Percentiles rank a stretch among this genome's conserved stretches.
Evolutionary conservation across 2,329 filamentous ascomycete genomes (phyloP).

Genomic region (Claviceps fusiformis): DNA sequence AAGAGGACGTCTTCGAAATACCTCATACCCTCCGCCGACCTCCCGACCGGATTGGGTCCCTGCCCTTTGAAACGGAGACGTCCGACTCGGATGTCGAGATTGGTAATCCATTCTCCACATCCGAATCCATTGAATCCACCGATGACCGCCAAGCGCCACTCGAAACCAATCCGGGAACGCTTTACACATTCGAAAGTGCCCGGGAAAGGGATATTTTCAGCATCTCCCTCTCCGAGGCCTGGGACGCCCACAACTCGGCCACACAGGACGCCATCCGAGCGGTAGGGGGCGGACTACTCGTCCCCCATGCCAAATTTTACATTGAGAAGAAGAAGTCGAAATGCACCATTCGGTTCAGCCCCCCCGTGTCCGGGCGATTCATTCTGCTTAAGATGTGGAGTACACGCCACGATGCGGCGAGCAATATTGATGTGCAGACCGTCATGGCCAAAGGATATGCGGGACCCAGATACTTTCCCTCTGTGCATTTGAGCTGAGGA

Average conservation of each 20-base stretch:
- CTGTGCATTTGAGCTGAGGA: constrained; percentile 42
- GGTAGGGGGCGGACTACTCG: constrained; percentile 47
- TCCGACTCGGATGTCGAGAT: constrained; percentile 20
- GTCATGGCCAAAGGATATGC: constrained; percentile 74
- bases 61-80: constrained; percentile 39
- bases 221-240: constrained; percentile 20
- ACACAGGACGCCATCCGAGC: constrained; percentile 44
- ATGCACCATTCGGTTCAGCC: constrained; percentile 76
- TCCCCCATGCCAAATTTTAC: constrained; percentile 68
- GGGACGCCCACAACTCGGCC: constrained; percentile 36
- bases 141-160: constrained; percentile 9
- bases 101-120: constrained; percentile 14
- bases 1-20: constrained; percentile 27
- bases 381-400: constrained; percentile 88
- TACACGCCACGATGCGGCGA: constrained; percentile 46
- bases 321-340: constrained; percentile 73
- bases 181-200: not conserved
- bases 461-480: constrained; percentile 72
- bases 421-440: constrained; percentile 82
- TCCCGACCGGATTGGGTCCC: constrained; percentile 38
- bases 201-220: constrained; percentile 1
- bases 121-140: constrained; percentile 14
- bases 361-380: constrained; percentile 67
- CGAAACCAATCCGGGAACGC: constrained; percentile 9
- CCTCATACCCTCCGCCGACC: constrained; percentile 22